A percentile compares a stretch with the other conserved stretches of the same genome.
Conservation (phyloP, 1,284 basidiomycete genomes). For the Pseudozyma thailandica region DNA sequence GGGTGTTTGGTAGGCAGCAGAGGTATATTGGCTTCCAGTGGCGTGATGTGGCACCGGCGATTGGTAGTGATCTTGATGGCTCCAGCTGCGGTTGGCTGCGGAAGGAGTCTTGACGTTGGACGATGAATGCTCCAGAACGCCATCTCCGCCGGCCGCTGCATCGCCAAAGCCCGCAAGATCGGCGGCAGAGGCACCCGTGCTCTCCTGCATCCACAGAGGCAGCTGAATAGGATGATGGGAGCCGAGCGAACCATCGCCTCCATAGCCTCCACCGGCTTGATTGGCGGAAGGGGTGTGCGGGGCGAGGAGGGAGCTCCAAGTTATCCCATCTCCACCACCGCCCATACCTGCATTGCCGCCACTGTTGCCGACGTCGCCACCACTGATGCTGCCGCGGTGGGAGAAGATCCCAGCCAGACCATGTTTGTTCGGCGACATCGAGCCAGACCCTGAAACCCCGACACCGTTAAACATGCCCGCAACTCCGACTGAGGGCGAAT, state of each 20-base stretch:
- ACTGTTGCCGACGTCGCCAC: constrained; percentile 5
- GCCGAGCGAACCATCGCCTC: neutral
- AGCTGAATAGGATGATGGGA: constrained; percentile 36
- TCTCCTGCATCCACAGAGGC: constrained; percentile 53
- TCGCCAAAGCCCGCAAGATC: constrained; percentile 22
- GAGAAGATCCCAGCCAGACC: constrained; percentile 16
- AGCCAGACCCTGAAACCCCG: constrained; percentile 5
- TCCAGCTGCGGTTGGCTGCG: constrained; percentile 14
- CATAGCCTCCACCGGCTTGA: constrained; percentile 12
- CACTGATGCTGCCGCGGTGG: constrained; percentile 33
- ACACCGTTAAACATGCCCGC: constrained; percentile 2
- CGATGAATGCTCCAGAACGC: neutral
- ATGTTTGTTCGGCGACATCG: constrained; percentile 23
- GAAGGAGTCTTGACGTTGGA: constrained; percentile 13
- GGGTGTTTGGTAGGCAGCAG: constrained; percentile 17
- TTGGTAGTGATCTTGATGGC: constrained; percentile 42
- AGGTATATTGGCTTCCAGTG: constrained; percentile 15
- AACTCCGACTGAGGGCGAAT: constrained; percentile 17
- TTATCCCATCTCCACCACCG: constrained; percentile 4
- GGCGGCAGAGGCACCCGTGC: constrained; percentile 16
- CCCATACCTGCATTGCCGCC: neutral
- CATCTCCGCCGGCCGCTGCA: neutral
- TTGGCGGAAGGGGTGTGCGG: constrained; percentile 19
- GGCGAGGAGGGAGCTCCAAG: constrained; percentile 34
- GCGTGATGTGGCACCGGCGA: constrained; percentile 31